Evolutionary conservation across 495 filamentous ascomycete species (phyloP).

Genomic region (Xeromyces bisporus): DNA sequence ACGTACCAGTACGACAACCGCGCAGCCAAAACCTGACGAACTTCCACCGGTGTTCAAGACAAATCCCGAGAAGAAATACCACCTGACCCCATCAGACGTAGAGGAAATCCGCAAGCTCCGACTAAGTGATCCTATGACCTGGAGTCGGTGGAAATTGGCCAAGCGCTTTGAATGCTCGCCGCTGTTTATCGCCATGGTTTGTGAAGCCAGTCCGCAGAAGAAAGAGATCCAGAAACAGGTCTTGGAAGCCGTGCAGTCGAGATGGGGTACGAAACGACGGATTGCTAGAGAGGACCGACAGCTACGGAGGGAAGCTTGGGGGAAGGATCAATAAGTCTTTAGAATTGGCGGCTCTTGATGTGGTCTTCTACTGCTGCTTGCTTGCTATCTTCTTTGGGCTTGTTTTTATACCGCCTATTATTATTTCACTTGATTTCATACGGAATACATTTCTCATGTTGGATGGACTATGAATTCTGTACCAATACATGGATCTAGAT

Average conservation of each 20-base stretch:
- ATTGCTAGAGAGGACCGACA: slow-evolving; percentile 58
- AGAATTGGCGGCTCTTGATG: neutral
- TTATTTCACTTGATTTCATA: too few relatives aligned
- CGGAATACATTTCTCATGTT: too few relatives aligned
- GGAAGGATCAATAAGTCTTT: slow-evolving; percentile 25
- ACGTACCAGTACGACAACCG: slow-evolving; percentile 12
- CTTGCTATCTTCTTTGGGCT: too few relatives aligned
- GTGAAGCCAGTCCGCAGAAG: slow-evolving; percentile 29
- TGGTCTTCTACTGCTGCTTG: too few relatives aligned
- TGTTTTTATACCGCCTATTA: too few relatives aligned
- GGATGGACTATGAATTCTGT: too few relatives aligned
- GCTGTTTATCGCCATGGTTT: slow-evolving; percentile 48
- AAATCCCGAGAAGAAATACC: slow-evolving; percentile 48
- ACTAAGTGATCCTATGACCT: slow-evolving; percentile 44
- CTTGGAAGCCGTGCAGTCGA: slow-evolving; percentile 43
- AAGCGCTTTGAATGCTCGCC: slow-evolving; percentile 60
- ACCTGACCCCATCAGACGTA: slow-evolving; percentile 57
- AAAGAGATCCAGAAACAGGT: slow-evolving; percentile 35
- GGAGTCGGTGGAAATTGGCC: slow-evolving; percentile 56
- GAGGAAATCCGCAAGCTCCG: slow-evolving; percentile 63
- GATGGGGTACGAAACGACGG: slow-evolving; percentile 56
- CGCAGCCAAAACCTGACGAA: slow-evolving; percentile 9
- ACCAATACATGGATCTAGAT: too few relatives aligned
- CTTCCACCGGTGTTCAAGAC: slow-evolving; percentile 41
- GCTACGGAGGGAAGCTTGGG: slow-evolving; percentile 46